phyloP scores from a whole-genome alignment of 257 asterid genomes.

The Rhazya stricta region DNA sequence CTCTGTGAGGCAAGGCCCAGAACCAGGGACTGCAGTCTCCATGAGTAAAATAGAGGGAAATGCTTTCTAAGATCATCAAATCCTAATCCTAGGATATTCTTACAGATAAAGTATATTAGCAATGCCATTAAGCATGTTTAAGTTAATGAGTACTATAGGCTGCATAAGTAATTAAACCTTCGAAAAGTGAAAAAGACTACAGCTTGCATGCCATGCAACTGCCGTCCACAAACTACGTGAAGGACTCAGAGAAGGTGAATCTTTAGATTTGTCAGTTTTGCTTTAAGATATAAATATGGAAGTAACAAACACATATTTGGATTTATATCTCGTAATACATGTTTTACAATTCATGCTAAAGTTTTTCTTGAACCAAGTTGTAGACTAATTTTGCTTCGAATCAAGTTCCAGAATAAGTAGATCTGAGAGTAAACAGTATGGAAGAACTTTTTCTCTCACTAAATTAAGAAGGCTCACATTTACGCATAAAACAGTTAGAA shows the following conservation, averaged over 20 bases:
- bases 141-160: neutral
- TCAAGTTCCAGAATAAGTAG: neutral
- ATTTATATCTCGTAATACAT: neutral
- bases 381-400: neutral
- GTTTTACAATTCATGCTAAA: neutral
- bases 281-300: neutral
- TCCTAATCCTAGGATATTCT: neutral
- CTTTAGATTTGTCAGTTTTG: neutral
- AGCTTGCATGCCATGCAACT: neutral
- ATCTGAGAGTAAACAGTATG: neutral
- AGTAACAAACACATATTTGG: neutral
- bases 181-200: neutral
- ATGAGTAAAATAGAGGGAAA: neutral
- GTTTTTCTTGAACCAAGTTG: neutral
- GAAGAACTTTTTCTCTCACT: neutral
- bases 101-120: neutral
- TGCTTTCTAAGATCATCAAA: neutral
- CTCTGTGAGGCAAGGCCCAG: neutral
- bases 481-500: neutral
- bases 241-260: neutral
- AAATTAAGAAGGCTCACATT: neutral
- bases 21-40: neutral
- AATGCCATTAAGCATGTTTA: neutral
- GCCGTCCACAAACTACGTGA: neutral
- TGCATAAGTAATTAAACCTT: neutral